Evolutionary conservation across 2,329 filamentous ascomycete genomes (phyloP), one percentile per base, ranked within the genome.

Genomic region (Ceratocystis harringtonii): DNA sequence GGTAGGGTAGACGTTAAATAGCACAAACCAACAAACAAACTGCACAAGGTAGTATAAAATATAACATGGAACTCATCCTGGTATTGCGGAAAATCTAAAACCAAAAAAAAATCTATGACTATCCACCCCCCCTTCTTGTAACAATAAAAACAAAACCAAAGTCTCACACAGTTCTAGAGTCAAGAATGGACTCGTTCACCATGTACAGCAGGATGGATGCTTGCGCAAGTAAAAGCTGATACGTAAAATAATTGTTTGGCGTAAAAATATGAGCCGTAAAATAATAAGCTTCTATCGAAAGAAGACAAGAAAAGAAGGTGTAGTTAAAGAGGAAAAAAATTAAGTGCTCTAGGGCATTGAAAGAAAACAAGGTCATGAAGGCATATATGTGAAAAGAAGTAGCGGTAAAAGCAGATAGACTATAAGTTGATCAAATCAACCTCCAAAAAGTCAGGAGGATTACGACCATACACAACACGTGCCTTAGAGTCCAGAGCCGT

Each of bases 381-480:
- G 52, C 52, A 32, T 58, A 15, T 58, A 62, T 48, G 7, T n/a
- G 25, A 62, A 30, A 22, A 41, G 10, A 41, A 4, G 36, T 41
- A 41, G 36, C 36, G 44, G 22, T 25, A 25, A 25, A 25, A 25
- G 22, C 22, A 25, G 41, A 36, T 25, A 41, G 8, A n/a, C 61
- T 71, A 95, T 68, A 95, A 75, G 72, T 87, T 87, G 75, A 96
- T 95, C 70, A 95, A 77, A 76, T 95, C 90, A 32, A 92, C 79
- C 75, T 95, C 89, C 0, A 88, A 91, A 73, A 95, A 95, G 75
- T 96, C 91, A 0, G 92, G 92, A 17, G 92, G 92, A 68, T 90
- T 89, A 68, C 84, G 84, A 69, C 88, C 87, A 74, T 94, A 96
- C 45, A 95, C 84, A 4, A 95, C 90, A 19, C 88, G 84, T 36